Base-by-base conservation (phyloP, 331 rosid genomes). In the Acacia pycnantha region DNA sequence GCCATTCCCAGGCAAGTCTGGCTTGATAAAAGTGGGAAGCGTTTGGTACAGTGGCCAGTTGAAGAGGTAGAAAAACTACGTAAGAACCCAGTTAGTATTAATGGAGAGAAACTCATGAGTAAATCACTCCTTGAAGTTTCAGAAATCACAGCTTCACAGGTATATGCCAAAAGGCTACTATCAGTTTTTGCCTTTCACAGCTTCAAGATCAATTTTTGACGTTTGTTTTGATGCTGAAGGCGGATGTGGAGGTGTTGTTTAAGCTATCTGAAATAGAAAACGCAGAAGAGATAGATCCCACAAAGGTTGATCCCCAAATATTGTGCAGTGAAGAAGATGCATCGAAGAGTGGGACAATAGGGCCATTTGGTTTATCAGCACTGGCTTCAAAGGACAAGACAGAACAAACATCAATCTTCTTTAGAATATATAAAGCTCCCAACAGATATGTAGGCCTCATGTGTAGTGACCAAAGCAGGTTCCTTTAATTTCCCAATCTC, bases 391-490 rank as follows among this genome's bases (percentile, higher is more conserved):
- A 88, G 82, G 86, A 88, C 74, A 78, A 88, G 81, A 70, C 80
- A 74, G 97, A 92, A 72, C 85, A 91, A 14, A 92, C 95, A 56
- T 87, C 91, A 33, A 76, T 90, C 64, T 89, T 77, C 84, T 92
- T 90, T 54, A 78, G 84, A 48, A 75, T 92, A 64, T 92, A 72
- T 61, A 87, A 74, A 85, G 77, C 80, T 72, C 64, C 76, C 1
- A 74, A 82, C 26, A 81, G 74, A 86, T 88, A 85, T 69, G 56
- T 79, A 2, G 87, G 89, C 76, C 89, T 92, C 2, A 86, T 92
- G 94, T 92, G 97, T 84, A 90, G 94, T 77, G 97, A 92, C 54
- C 91, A 90, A 43, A 90, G 95, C 93, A 90, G 97, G 94, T 92
- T 77, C 31, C 27, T 81, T 75, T 8, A 9, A 26, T 62, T 72